These are phyloP conservation scores for Diaporthe velutina DNA, from an alignment of 2,329 filamentous ascomycete genomes.

Conservation along the genomic window DNA sequence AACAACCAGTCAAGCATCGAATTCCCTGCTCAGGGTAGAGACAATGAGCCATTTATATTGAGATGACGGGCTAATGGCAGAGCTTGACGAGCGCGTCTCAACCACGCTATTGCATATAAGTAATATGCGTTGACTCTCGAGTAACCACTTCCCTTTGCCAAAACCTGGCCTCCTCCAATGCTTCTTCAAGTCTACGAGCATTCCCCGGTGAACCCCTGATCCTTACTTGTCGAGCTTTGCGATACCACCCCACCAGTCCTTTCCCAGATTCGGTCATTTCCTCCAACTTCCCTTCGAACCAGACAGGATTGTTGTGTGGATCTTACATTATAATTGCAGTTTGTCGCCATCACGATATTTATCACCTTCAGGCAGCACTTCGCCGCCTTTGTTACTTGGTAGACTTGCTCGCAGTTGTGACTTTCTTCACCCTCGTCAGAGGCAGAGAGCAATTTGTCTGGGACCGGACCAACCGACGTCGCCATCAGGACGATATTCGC, in stretches of 20 bases:
- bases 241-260: constrained; percentile 44
- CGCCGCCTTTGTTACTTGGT: constrained; percentile 17
- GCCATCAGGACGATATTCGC: constrained; percentile 14
- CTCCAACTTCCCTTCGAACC: constrained; percentile 40
- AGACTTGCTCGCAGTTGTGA: background rate
- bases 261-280: constrained; percentile 42
- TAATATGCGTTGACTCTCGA: constrained; percentile 19
- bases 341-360: constrained; percentile 28
- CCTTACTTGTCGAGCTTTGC: constrained; percentile 45
- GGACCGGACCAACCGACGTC: background rate
- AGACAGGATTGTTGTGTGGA: constrained; percentile 40
- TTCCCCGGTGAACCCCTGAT: constrained; percentile 44
- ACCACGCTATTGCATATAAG: constrained; percentile 30
- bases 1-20: constrained; percentile 50
- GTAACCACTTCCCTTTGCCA: background rate
- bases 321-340: constrained; percentile 30
- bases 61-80: constrained; percentile 33
- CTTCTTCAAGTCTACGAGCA: constrained; percentile 32
- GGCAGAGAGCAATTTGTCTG: constrained; percentile 7
- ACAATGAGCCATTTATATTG: constrained; percentile 30
- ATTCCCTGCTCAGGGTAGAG: constrained; percentile 42
- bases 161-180: constrained; percentile 20
- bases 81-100: constrained; percentile 19
- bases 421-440: background rate
- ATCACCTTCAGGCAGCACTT: constrained; percentile 7